Evolutionary conservation across 2,329 filamentous ascomycete genomes (phyloP).

Genomic region (Trichophyton simii): DNA sequence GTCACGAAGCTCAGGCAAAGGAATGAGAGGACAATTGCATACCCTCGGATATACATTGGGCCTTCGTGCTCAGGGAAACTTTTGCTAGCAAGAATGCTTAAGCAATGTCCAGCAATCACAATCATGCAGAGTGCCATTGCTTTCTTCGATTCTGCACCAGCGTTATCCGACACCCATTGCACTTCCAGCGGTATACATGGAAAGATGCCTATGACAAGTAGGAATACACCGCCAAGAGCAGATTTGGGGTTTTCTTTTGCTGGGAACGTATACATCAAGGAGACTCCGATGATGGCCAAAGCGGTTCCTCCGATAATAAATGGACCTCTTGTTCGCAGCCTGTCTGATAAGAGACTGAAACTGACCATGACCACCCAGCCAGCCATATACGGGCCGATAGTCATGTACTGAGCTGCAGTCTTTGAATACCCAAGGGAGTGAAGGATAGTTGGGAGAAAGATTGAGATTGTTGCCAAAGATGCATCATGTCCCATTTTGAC

Average conservation of each 20-base stretch:
- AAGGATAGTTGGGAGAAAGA: conserved; percentile 34
- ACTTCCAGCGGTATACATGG: conserved; percentile 12
- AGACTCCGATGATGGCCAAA: conserved; percentile 42
- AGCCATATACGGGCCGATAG: conserved; percentile 46
- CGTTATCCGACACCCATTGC: conserved; percentile 13
- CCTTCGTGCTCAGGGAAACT: conserved; percentile 10
- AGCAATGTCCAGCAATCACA: conserved; percentile 12
- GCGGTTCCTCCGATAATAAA: conserved; percentile 42
- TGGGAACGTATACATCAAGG: conserved; percentile 8
- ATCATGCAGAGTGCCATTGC: conserved; percentile 11
- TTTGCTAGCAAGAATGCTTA: conserved; percentile 14
- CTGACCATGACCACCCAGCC: conserved; percentile 49
- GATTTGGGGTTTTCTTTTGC: conserved; percentile 10
- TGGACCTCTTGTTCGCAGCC: conserved; percentile 39
- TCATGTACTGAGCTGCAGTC: conserved; percentile 38
- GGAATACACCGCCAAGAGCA: conserved; percentile 10
- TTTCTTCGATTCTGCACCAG: conserved; percentile 13
- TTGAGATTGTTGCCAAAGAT: conserved; percentile 26
- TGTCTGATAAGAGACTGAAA: conserved; percentile 39
- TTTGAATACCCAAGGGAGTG: conserved; percentile 44
- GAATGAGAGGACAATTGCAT: conserved; percentile 12
- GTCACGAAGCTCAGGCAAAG: conserved; percentile 8
- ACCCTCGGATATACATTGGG: conserved; percentile 9
- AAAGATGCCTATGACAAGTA: conserved; percentile 11
- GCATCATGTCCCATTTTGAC: conserved; percentile 15